Conservation (phyloP, 2,329 filamentous ascomycete species). For the Sporothrix sp. region DNA sequence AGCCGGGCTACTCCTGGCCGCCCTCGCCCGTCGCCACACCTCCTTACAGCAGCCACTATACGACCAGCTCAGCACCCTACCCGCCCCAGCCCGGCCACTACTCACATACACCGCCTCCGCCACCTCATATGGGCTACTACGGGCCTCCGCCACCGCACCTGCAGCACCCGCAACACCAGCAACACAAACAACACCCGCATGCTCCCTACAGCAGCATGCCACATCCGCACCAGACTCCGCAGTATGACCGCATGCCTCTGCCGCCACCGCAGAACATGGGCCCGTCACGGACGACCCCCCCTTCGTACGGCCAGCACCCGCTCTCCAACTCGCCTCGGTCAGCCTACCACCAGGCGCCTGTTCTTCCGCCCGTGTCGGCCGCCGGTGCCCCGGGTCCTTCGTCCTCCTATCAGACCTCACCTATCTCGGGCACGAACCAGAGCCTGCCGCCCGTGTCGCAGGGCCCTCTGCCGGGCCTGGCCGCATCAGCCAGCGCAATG, state of each 20-base stretch:
- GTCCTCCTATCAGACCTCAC: conserved; percentile 10
- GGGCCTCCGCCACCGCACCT: conserved; percentile 1
- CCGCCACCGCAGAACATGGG: conserved; percentile 11
- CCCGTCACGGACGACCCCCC: conserved; percentile 4
- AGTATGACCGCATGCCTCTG: conserved; percentile 13
- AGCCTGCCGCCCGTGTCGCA: conserved; percentile 13
- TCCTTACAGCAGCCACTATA: conserved; percentile 40
- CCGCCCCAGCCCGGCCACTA: conserved; percentile 18
- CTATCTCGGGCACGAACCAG: conserved; percentile 6
- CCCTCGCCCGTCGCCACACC: conserved; percentile 47
- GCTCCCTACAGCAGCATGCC: background rate
- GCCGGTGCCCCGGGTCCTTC: background rate
- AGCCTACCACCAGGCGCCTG: conserved; percentile 13
- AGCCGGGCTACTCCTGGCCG: conserved; percentile 42
- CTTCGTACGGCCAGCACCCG: conserved; percentile 2
- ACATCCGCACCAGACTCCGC: conserved; percentile 16
- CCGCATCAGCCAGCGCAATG: background rate
- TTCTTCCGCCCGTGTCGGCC: conserved; percentile 13
- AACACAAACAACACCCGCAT: conserved; percentile 14
- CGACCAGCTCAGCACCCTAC: conserved; percentile 26
- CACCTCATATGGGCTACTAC: conserved; percentile 23
- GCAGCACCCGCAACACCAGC: conserved; percentile 1
- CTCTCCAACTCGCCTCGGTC: conserved; percentile 13
- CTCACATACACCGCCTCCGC: conserved; percentile 19
- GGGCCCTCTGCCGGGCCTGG: conserved; percentile 7